Conservation (phyloP, 495 filamentous ascomycete genomes). For the Bathelium albidoporum region DNA sequence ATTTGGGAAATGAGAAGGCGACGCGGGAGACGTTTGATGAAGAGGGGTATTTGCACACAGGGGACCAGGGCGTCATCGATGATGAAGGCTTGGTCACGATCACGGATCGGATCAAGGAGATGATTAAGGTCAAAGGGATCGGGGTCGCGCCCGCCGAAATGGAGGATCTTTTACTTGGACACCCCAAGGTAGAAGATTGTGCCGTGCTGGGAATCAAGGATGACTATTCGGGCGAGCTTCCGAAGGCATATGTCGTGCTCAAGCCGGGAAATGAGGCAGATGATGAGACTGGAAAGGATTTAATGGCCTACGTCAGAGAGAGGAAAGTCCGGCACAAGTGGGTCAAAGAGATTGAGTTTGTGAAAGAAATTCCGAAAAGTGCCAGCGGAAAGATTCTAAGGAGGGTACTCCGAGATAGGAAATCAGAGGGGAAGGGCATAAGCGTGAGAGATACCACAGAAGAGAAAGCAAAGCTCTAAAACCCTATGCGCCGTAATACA, state of each 20-base stretch:
- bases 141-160: constrained; percentile 62
- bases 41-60: constrained; percentile 55
- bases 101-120: constrained; percentile 66
- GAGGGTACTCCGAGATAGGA: constrained; percentile 41
- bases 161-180: constrained; percentile 51
- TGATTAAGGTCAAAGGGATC: constrained; percentile 68
- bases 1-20: constrained; percentile 43
- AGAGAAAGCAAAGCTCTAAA: constrained; percentile 35
- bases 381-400: constrained; percentile 60
- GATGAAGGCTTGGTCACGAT: constrained; percentile 53
- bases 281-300: constrained; percentile 30
- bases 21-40: constrained; percentile 50
- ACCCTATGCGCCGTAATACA: too few relatives aligned
- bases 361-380: constrained; percentile 55
- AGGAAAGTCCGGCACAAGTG: constrained; percentile 57
- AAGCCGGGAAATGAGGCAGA: constrained; percentile 31
- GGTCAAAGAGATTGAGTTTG: constrained; percentile 54
- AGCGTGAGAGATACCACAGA: constrained; percentile 31
- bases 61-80: constrained; percentile 53
- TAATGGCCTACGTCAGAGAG: constrained; percentile 47
- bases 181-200: constrained; percentile 48
- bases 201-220: constrained; percentile 50
- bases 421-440: constrained; percentile 20
- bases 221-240: constrained; percentile 51
- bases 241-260: constrained; percentile 52